Percentiles rank a stretch among this genome's conserved stretches.
These are phyloP conservation scores for Solanum pennellii DNA, from an alignment of 257 asterid genomes.

Conservation along the genomic window DNA sequence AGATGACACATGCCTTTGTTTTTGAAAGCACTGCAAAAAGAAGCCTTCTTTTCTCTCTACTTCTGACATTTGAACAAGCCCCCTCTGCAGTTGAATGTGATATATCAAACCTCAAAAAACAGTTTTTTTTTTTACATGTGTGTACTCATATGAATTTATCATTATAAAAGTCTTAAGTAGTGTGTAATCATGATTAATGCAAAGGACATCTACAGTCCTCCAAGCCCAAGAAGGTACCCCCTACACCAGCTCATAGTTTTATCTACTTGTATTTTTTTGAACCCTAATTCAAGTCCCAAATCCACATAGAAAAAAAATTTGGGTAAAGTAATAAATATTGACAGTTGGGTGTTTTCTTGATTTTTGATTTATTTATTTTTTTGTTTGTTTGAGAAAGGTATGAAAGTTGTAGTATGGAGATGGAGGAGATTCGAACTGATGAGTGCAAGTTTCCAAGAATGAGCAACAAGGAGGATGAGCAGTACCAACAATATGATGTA, in stretches of 20 bases:
- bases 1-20: slow-evolving; percentile 18
- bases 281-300: slow-evolving; percentile 20
- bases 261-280: slow-evolving; percentile 6
- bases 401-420: slow-evolving; percentile 46
- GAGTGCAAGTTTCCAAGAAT: slow-evolving; percentile 30
- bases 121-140: neutral
- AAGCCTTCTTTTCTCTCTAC: neutral
- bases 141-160: slow-evolving; percentile 1
- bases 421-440: slow-evolving; percentile 29
- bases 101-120: slow-evolving; percentile 4
- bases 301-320: neutral
- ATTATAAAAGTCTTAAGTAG: slow-evolving; percentile 20
- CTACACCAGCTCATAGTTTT: slow-evolving; percentile 7
- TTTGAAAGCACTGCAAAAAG: slow-evolving; percentile 27
- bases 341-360: neutral
- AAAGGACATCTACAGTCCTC: slow-evolving; percentile 8
- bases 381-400: slow-evolving; percentile 20
- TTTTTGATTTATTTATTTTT: no score
- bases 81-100: slow-evolving; percentile 28
- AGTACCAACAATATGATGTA: slow-evolving; percentile 25
- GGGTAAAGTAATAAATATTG: neutral
- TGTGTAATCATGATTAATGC: slow-evolving; percentile 48
- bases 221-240: neutral
- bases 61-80: slow-evolving; percentile 8
- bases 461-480: slow-evolving; percentile 33